These are phyloP conservation scores for Chytriomyces confervae DNA, from an alignment of 192 early-diverging fungal species.

Conservation along the genomic window DNA sequence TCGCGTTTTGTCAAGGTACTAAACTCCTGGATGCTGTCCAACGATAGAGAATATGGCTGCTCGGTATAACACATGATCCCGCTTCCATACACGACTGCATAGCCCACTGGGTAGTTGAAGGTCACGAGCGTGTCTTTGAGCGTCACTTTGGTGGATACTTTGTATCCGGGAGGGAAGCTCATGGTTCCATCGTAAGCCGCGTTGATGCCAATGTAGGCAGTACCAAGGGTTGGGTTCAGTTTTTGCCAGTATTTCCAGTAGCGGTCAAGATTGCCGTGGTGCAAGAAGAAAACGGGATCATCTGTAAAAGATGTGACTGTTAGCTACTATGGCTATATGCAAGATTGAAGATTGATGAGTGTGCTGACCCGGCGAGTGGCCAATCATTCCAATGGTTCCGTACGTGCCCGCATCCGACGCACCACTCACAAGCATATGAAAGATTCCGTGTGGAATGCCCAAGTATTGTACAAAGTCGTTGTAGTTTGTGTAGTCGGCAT, in stretches of 20 bases:
- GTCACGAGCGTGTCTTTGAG: background rate
- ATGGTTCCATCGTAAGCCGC: background rate
- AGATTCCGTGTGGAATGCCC: slow-evolving; percentile 35
- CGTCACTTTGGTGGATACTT: background rate
- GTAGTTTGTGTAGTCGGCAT: slow-evolving; percentile 17
- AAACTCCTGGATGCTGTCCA: background rate
- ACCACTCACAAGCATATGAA: slow-evolving; percentile 17
- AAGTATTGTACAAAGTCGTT: slow-evolving; percentile 20
- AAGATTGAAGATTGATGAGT: background rate
- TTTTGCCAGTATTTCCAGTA: slow-evolving; percentile 26
- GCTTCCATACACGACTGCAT: background rate
- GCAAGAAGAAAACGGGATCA: slow-evolving; percentile 53
- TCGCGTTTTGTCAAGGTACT: background rate
- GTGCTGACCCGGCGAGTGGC: background rate
- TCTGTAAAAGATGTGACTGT: slow-evolving; percentile 9
- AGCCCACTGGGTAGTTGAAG: slow-evolving; percentile 16
- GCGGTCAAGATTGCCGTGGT: slow-evolving; percentile 48
- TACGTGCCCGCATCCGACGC: background rate
- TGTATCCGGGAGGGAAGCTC: background rate
- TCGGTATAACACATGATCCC: slow-evolving; percentile 9
- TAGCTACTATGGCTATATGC: background rate
- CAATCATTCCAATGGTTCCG: background rate
- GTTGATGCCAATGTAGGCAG: background rate
- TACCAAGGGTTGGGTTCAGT: slow-evolving; percentile 9
- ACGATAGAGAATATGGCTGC: slow-evolving; percentile 6